Percentiles rank a stretch among this genome's conserved stretches.
Evolutionary conservation across 139 green algal species (phyloP).

Genomic region (Chlorella vulgaris): DNA sequence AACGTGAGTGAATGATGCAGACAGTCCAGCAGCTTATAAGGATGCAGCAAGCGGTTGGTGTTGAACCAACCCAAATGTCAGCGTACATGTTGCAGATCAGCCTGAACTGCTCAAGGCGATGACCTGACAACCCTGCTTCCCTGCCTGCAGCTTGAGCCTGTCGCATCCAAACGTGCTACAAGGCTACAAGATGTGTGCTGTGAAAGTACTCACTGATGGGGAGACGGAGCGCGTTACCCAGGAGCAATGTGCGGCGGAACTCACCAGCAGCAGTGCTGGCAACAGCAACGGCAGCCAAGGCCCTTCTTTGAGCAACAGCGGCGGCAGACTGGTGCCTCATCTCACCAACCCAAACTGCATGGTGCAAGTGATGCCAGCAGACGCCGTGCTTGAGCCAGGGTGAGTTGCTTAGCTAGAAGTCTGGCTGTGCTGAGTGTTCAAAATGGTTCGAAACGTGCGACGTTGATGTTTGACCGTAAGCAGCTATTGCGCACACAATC

Average conservation of each 20-base stretch:
- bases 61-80: too few species aligned
- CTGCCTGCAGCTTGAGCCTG: background rate
- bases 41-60: background rate
- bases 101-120: too few species aligned
- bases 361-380: background rate
- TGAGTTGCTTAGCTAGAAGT: too few species aligned
- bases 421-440: too few species aligned
- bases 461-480: too few species aligned
- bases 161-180: slow-evolving; percentile 1
- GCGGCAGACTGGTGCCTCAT: background rate
- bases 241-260: background rate
- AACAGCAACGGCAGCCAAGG: background rate
- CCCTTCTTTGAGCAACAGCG: background rate
- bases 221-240: background rate
- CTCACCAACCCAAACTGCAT: background rate
- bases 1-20: background rate
- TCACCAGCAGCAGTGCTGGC: background rate
- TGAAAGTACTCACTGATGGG: background rate
- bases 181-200: slow-evolving; percentile 4
- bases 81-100: too few species aligned
- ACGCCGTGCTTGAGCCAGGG: slow-evolving; percentile 8
- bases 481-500: too few species aligned
- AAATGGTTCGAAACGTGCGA: too few species aligned
- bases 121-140: too few species aligned
- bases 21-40: background rate